Evolutionary conservation across 2,329 filamentous ascomycete species (phyloP).

Genomic region (Fonsecaea erecta): DNA sequence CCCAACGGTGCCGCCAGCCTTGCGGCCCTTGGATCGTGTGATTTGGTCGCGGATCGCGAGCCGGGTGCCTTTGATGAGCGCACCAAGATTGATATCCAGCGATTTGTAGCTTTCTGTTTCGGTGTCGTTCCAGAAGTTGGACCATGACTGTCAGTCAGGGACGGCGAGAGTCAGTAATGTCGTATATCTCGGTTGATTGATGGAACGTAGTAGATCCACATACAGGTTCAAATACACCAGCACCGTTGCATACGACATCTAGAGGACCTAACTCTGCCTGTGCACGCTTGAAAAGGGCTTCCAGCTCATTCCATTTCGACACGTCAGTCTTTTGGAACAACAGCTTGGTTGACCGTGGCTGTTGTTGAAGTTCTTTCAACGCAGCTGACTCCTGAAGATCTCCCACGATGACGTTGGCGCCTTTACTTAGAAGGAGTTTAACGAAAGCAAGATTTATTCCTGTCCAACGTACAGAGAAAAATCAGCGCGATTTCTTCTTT

Average conservation of each 20-base stretch:
- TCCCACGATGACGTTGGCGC: slow-evolving; percentile 52
- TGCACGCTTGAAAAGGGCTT: slow-evolving; percentile 55
- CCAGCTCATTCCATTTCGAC: slow-evolving; percentile 54
- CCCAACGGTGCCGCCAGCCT: slow-evolving; percentile 43
- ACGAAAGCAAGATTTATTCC: slow-evolving; percentile 53
- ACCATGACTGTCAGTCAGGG: slow-evolving; percentile 2
- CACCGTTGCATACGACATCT: slow-evolving; percentile 53
- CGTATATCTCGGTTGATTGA: not conserved
- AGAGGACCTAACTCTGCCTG: slow-evolving; percentile 54
- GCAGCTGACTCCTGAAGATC: slow-evolving; percentile 50
- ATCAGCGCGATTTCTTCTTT: not conserved
- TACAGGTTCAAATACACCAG: slow-evolving; percentile 46
- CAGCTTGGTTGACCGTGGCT: slow-evolving; percentile 38
- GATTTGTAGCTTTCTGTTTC: slow-evolving; percentile 51
- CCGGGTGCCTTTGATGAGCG: slow-evolving; percentile 57
- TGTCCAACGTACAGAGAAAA: slow-evolving; percentile 24
- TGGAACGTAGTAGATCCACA: not conserved
- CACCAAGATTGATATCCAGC: slow-evolving; percentile 57
- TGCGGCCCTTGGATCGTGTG: slow-evolving; percentile 11
- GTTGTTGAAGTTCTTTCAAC: slow-evolving; percentile 45
- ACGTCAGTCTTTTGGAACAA: slow-evolving; percentile 54
- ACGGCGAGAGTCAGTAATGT: not conserved
- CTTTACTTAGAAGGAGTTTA: slow-evolving; percentile 47
- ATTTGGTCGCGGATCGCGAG: slow-evolving; percentile 54
- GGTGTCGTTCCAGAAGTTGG: slow-evolving; percentile 31